These are phyloP conservation scores for Corymbia citriodora DNA, from an alignment of 441 rosid genomes.

Conservation along the genomic window DNA sequence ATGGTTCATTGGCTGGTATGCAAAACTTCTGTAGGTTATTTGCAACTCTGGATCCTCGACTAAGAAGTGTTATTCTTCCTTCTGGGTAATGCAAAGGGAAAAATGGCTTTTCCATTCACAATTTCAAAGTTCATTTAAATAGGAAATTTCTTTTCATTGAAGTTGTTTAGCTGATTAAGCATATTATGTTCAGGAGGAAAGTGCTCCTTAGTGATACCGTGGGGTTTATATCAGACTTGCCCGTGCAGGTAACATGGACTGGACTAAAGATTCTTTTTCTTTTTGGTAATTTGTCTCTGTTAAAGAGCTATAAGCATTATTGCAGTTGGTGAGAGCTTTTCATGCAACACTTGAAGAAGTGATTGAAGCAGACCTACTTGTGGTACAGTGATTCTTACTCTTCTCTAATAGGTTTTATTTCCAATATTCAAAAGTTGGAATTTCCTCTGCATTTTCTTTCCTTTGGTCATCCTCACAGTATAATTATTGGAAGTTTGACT, in stretches of 20 bases:
- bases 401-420: not conserved
- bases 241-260: constrained; percentile 59
- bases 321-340: constrained; percentile 86
- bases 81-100: constrained; percentile 46
- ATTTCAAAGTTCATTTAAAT: not conserved
- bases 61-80: constrained; percentile 66
- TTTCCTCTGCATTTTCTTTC: not conserved
- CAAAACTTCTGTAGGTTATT: constrained; percentile 46
- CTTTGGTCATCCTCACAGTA: not conserved
- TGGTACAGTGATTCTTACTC: constrained; percentile 37
- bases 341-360: constrained; percentile 94
- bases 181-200: constrained; percentile 50
- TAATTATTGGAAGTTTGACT: not conserved
- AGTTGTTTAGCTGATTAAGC: constrained; percentile 4
- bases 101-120: not conserved
- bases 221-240: constrained; percentile 95
- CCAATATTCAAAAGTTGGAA: not conserved
- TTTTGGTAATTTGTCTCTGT: not conserved
- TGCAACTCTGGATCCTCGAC: constrained; percentile 80
- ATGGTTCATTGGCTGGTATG: not conserved
- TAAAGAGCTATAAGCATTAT: not conserved
- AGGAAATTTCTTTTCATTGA: not conserved
- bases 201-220: constrained; percentile 90
- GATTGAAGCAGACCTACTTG: constrained; percentile 87
- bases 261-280: not conserved